phyloP scores from a whole-genome alignment of 352 stramenopile genomes.

The Pythium pectinolyticum region DNA sequence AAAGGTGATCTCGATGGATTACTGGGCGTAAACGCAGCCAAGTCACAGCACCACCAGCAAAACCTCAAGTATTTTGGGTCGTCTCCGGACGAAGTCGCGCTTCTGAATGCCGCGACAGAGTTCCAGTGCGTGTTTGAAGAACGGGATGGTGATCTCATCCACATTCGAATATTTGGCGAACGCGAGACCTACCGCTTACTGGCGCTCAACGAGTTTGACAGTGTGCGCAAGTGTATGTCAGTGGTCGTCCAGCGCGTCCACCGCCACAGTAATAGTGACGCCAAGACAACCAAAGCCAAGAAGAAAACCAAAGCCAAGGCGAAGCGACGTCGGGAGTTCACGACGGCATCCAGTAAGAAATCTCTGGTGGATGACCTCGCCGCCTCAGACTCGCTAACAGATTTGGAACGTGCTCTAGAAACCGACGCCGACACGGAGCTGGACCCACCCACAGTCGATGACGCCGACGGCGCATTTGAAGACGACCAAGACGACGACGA shows the following conservation, averaged over 20 bases:
- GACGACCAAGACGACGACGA: conserved; percentile 27
- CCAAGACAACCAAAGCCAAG: neutral
- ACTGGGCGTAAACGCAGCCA: conserved; percentile 10
- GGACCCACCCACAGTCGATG: neutral
- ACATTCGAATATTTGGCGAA: conserved; percentile 78
- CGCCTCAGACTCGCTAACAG: conserved; percentile 26
- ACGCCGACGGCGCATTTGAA: conserved; percentile 1
- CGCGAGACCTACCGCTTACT: conserved; percentile 72
- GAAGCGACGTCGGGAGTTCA: conserved; percentile 7
- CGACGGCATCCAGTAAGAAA: conserved; percentile 19
- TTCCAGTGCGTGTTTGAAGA: conserved; percentile 83
- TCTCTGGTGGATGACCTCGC: conserved; percentile 15
- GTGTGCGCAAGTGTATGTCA: conserved; percentile 85
- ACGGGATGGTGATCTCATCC: conserved; percentile 71
- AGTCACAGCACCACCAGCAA: conserved; percentile 1
- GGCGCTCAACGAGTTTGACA: conserved; percentile 87
- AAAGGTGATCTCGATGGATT: conserved; percentile 7
- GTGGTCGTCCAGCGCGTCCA: conserved; percentile 66
- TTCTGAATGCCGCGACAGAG: conserved; percentile 75
- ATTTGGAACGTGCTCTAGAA: conserved; percentile 36
- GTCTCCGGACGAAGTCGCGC: conserved; percentile 79
- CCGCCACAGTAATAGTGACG: conserved; percentile 7
- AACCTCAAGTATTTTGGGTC: conserved; percentile 67
- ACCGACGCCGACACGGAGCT: neutral
- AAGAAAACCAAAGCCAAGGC: neutral